Evolutionary conservation across 2,329 filamentous ascomycete species (phyloP).

Genomic region (Alternaria triticimaculans): DNA sequence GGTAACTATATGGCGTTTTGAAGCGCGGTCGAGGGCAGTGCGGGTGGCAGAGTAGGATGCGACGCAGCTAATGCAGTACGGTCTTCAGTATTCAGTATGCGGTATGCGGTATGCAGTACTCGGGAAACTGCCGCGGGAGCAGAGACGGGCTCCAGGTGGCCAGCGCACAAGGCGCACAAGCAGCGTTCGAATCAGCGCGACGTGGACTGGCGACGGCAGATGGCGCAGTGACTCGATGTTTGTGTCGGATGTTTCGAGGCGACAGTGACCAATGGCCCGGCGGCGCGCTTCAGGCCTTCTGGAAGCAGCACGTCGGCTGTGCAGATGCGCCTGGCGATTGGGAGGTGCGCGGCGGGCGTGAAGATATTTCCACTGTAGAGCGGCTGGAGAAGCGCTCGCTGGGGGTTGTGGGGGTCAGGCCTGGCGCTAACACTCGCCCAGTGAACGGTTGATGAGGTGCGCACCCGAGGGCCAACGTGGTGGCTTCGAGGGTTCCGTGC

Average conservation of each 20-base stretch:
- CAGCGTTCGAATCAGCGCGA: slow-evolving; percentile 30
- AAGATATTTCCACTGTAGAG: slow-evolving; percentile 36
- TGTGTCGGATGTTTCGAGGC: slow-evolving; percentile 27
- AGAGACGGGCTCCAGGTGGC: slow-evolving; percentile 17
- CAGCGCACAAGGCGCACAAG: slow-evolving; percentile 36
- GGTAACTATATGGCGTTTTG: slow-evolving; percentile 9
- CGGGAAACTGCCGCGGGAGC: slow-evolving; percentile 12
- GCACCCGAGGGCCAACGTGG: slow-evolving; percentile 16
- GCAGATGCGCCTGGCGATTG: slow-evolving; percentile 30
- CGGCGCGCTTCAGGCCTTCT: slow-evolving; percentile 33
- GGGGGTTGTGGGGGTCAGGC: slow-evolving; percentile 34
- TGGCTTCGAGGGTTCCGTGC: slow-evolving; percentile 16
- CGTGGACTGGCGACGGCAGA: slow-evolving; percentile 20
- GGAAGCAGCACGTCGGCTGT: slow-evolving; percentile 21
- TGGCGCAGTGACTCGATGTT: slow-evolving; percentile 27
- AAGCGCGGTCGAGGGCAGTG: slow-evolving; percentile 17
- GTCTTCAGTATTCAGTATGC: background rate
- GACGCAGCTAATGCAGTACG: background rate
- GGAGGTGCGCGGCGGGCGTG: slow-evolving; percentile 22
- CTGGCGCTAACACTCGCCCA: slow-evolving; percentile 49
- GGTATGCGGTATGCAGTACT: background rate
- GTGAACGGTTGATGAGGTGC: slow-evolving; percentile 35
- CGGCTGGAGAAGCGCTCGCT: slow-evolving; percentile 46
- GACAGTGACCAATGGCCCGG: slow-evolving; percentile 36
- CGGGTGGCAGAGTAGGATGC: slow-evolving; percentile 10